Base-by-base conservation (phyloP, 192 early-diverging fungal species). In the Coemansia nantahalensis region DNA sequence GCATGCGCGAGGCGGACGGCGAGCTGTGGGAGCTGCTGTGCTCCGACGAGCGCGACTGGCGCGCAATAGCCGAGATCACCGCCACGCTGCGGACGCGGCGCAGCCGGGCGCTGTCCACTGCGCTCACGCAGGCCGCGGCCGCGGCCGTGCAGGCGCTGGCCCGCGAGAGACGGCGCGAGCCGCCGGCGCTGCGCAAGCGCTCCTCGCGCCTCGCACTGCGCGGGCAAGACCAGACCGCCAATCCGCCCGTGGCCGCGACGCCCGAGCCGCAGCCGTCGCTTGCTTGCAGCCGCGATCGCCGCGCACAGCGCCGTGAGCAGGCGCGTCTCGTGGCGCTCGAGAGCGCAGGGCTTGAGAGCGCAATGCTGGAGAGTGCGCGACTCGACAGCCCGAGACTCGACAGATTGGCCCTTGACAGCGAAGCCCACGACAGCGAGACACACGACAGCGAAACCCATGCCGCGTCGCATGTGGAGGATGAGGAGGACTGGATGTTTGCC, bases 21-120 rank as follows among this genome's bases (percentile, higher is more conserved):
- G 66, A 56, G 13, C 50, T 69, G 30, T 69, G 66, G 66, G 66
- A 69, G 50, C 46, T 62, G 21, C 44, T 69, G 8, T 62, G 66
- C 47, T 32, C 33, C n/a, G 48, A 16, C 17, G 33, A 16, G 16
- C 28, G 14, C 13, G 66, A 69, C 28, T 69, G 66, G 66, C 39
- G 31, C 17, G 34, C 38, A 1, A 38, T 58, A 21, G 17, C n/a
- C 4, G 36, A 2, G 3, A 6, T 38, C 16, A n/a, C 4, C 17
- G 36, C 4, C 8, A n/a, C 3, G 4, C 35, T 51, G 14, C 51
- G 41, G 39, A 51, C 39, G 37, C 42, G 37, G 47, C 28, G 23
- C 48, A 48, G 50, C 26, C 47, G 39, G 7, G 35, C 53, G 14
- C 34, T 63, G 40, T 23, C 32, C 36, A 39, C 17, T 26, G 26